Percentiles rank a stretch among this genome's conserved stretches.
Evolutionary conservation across 2,329 filamentous ascomycete genomes (phyloP).

Genomic region (Hypoxylon sp.): DNA sequence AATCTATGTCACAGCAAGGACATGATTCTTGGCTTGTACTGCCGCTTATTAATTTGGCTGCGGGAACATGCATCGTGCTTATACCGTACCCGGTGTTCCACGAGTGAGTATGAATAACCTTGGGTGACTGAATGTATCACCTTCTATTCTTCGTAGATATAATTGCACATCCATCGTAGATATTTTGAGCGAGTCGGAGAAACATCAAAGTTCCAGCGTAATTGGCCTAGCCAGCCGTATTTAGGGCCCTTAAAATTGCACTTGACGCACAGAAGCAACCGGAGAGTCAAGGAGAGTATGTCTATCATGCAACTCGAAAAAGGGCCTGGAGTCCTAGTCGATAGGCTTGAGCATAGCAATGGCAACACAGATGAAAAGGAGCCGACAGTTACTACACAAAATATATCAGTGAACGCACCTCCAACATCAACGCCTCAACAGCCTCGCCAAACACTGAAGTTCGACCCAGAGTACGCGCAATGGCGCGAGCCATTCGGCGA

Average conservation of each 20-base stretch:
- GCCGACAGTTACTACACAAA: background rate
- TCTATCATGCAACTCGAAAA: background rate
- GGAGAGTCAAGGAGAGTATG: background rate
- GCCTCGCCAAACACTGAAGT: conserved; percentile 37
- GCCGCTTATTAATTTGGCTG: background rate
- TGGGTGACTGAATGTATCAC: too few species aligned
- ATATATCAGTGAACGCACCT: background rate
- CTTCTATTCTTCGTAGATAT: too few species aligned
- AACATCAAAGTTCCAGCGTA: background rate
- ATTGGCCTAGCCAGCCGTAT: background rate
- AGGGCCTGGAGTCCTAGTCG: background rate
- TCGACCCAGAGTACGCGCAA: conserved; percentile 41
- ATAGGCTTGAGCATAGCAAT: background rate
- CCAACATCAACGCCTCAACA: background rate
- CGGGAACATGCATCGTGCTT: background rate
- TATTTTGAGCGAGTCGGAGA: background rate
- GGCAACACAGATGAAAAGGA: background rate
- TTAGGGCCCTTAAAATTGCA: background rate
- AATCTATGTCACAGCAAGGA: background rate
- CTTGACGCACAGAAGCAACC: background rate
- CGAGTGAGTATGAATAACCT: too few species aligned
- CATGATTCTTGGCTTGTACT: background rate
- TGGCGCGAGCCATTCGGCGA: conserved; percentile 37
- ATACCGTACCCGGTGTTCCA: background rate
- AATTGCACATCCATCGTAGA: background rate